phyloP scores from a whole-genome alignment of 257 asterid species.

The Nicotiana sylvestris region DNA sequence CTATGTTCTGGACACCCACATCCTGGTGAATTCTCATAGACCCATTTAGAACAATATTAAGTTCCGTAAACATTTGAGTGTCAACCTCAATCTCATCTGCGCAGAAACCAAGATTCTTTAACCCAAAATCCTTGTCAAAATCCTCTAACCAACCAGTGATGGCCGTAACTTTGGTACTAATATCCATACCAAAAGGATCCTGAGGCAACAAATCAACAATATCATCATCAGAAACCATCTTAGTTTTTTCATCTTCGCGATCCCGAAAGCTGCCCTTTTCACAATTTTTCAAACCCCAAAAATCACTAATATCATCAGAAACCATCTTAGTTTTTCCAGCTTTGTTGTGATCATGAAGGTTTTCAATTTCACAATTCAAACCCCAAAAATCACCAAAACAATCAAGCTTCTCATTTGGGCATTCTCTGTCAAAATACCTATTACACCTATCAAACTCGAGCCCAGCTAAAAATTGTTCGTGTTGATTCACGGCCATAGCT shows the following conservation, averaged over 20 bases:
- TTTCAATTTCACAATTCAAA: constrained; percentile 10
- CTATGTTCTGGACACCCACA: constrained; percentile 20
- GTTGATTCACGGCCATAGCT: constrained; percentile 38
- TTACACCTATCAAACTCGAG: constrained; percentile 18
- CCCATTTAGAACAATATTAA: constrained; percentile 37
- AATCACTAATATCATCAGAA: constrained; percentile 20
- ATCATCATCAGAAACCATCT: constrained; percentile 29
- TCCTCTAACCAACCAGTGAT: constrained; percentile 50
- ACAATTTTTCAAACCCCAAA: constrained; percentile 8
- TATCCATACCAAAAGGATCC: constrained; percentile 64
- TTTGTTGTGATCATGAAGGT: background rate
- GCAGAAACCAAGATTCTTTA: constrained; percentile 31
- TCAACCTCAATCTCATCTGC: constrained; percentile 31
- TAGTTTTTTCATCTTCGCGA: constrained; percentile 18
- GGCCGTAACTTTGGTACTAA: constrained; percentile 33
- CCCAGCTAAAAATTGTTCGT: constrained; percentile 24
- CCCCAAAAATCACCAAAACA: constrained; percentile 24
- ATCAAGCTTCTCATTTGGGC: constrained; percentile 19
- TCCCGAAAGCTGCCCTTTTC: constrained; percentile 8
- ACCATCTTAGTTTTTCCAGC: constrained; percentile 28
- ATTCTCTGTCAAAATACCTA: constrained; percentile 25
- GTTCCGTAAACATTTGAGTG: constrained; percentile 26
- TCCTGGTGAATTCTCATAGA: constrained; percentile 30
- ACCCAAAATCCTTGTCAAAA: constrained; percentile 25
- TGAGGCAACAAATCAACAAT: constrained; percentile 56